These are phyloP conservation scores for Gnomoniopsis sp. DNA, from an alignment of 2,329 filamentous ascomycete species.

Conservation along the genomic window DNA sequence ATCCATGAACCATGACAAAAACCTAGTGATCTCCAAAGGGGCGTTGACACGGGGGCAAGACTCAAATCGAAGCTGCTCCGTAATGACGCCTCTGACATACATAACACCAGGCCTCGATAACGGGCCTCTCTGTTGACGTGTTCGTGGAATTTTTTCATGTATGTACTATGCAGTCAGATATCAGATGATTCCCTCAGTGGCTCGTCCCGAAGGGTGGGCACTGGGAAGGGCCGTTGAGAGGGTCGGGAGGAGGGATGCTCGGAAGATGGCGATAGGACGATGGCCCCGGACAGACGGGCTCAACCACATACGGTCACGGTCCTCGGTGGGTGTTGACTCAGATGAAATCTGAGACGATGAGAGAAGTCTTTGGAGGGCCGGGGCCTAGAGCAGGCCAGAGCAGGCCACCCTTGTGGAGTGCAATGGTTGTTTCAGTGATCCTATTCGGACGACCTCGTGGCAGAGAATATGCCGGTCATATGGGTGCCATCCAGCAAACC, in stretches of 20 bases:
- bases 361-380: too few species aligned
- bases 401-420: constrained; percentile 7
- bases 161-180: constrained; percentile 19
- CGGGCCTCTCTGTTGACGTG: constrained; percentile 19
- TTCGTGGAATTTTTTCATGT: constrained; percentile 14
- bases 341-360: constrained; percentile 18
- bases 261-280: background rate
- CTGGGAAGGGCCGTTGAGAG: background rate
- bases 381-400: background rate
- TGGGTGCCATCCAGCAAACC: background rate
- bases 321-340: constrained; percentile 12
- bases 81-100: constrained; percentile 7
- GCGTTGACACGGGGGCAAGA: background rate
- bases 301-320: background rate
- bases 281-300: background rate
- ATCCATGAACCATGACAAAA: background rate
- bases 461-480: constrained; percentile 4
- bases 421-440: constrained; percentile 7
- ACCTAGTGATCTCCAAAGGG: background rate
- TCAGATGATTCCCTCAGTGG: constrained; percentile 14
- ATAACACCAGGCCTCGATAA: constrained; percentile 16
- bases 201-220: constrained; percentile 12
- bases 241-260: background rate
- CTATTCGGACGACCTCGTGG: constrained; percentile 12
- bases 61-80: background rate